A percentile compares a stretch with the other conserved stretches of the same genome.
Conservation (phyloP, 257 asterid species). For the Ophiorrhiza pumila region DNA sequence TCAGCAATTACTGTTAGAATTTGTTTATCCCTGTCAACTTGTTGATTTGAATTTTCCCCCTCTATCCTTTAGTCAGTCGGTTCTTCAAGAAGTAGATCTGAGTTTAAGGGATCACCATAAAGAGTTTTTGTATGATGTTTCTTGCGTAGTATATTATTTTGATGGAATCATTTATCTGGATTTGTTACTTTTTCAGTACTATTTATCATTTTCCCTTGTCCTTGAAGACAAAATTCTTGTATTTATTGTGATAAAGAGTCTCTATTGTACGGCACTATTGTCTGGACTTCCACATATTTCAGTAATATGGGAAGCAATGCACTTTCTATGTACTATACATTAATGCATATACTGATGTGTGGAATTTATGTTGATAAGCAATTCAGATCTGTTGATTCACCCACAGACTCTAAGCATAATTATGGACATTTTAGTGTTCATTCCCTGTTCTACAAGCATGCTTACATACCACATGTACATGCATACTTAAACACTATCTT, state of each 20-base stretch:
- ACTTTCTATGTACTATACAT: neutral
- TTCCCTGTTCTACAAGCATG: neutral
- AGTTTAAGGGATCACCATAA: neutral
- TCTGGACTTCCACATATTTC: neutral
- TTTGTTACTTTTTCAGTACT: neutral
- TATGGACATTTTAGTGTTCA: neutral
- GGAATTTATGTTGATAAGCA: neutral
- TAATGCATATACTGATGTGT: neutral
- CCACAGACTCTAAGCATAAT: neutral
- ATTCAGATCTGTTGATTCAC: neutral
- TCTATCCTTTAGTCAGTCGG: neutral
- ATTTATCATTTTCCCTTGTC: neutral
- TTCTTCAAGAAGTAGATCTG: neutral
- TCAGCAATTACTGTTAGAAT: neutral
- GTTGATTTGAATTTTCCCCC: neutral
- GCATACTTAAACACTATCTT: slow-evolving; percentile 7
- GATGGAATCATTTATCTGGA: neutral
- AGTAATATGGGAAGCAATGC: neutral
- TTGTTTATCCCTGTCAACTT: neutral
- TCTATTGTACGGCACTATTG: neutral
- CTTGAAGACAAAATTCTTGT: neutral
- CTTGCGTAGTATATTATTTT: neutral
- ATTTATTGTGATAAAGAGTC: neutral
- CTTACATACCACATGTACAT: neutral
- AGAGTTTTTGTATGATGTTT: neutral